Base-by-base conservation (phyloP, 73 alveolate genomes). In the Durusdinium trenchii region DNA sequence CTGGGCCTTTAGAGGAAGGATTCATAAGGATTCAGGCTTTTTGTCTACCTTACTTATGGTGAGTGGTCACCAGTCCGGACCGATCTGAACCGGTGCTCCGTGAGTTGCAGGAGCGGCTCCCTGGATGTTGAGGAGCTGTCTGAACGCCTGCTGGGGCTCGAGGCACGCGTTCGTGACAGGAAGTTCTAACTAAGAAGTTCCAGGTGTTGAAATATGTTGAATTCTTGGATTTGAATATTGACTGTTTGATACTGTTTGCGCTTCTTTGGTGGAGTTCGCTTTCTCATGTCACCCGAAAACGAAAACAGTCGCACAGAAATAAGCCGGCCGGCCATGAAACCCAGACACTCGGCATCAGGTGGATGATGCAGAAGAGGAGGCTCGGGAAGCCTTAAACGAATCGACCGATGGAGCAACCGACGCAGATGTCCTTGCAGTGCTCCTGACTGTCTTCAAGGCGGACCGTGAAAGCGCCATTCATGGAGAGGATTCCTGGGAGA, bases 331-430 rank as follows among this genome's bases (percentile, higher is more conserved):
- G n/a, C n/a, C n/a, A n/a, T n/a, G n/a, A n/a, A n/a, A n/a, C n/a
- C n/a, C 3, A 9, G 57, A 40, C 23, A 75, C 51, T 75, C 38
- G 73, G 30, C 18, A 20, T 28, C 52, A 87, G 95, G 95, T 89
- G 18, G 96, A 89, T 67, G 96, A 89, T 67, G 96, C 96, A 1
- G 96, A 89, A 48, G 83, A 89, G 86, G 96, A 89, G 36, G 96
- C 96, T 0, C 85, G 96, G 18, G 86, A 89, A 64, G 96, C 96
- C 52, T 51, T 89, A 18, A 47, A 46, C 6, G 96, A 89, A 30
- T 85, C 86, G 38, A 89, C 61, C 18, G 96, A 89, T 69, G 67
- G 6, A 26, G 86, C 86, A 35, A 48, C 86, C 12, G 96, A 89
- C 36, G 84, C 86, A 26, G 86, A 89, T 36, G 96, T 89, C 64